Evolutionary conservation across 345 rosid genomes (phyloP).

Genomic region (Eucalyptus virginea): DNA sequence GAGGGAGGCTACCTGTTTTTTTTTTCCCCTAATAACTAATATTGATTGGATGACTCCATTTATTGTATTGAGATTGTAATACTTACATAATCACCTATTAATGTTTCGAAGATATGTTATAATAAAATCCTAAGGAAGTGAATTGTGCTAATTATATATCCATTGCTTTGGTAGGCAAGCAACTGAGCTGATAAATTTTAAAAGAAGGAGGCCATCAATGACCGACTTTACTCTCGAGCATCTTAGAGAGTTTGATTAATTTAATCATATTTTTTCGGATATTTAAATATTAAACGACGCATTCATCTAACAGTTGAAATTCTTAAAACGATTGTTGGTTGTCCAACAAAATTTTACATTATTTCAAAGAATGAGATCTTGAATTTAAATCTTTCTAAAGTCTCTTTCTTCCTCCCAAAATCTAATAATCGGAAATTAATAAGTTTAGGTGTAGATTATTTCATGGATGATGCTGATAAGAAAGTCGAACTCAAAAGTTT

Average conservation of each 20-base stretch:
- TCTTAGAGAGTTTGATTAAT: background rate
- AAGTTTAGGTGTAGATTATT: background rate
- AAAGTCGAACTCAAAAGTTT: background rate
- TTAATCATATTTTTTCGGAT: background rate
- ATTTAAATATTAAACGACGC: background rate
- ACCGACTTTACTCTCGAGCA: background rate
- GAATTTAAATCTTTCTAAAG: background rate
- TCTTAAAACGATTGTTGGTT: background rate
- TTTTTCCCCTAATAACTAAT: background rate
- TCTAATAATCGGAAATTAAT: background rate
- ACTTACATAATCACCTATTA: background rate
- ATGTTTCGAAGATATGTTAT: background rate
- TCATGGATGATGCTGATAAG: background rate
- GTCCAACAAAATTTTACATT: background rate
- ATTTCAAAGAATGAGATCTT: fast-evolving
- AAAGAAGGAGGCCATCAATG: background rate
- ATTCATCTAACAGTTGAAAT: background rate
- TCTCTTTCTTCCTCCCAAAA: background rate
- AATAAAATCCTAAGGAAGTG: background rate
- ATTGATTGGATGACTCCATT: background rate
- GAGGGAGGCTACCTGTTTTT: background rate
- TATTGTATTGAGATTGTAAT: background rate
- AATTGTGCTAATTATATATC: background rate
- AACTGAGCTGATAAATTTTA: background rate
- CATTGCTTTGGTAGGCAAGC: background rate